These are phyloP conservation scores for Dendrothele bispora DNA, from an alignment of 768 basidiomycete genomes.

Conservation along the genomic window DNA sequence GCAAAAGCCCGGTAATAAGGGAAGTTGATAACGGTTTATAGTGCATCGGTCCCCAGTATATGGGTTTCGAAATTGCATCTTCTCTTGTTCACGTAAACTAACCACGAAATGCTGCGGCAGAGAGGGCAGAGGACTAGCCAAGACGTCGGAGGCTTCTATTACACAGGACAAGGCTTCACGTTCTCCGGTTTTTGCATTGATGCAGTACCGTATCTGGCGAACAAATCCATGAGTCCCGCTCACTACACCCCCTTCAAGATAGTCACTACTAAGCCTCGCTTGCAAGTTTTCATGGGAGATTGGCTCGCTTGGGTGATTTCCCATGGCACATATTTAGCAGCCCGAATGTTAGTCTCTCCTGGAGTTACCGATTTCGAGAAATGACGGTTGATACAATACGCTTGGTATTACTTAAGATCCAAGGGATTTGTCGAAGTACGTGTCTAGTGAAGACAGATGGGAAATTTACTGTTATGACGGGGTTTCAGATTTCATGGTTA, in stretches of 20 bases:
- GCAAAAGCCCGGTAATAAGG: slow-evolving; percentile 23
- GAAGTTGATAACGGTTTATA: slow-evolving; percentile 23
- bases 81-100: not conserved
- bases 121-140: not conserved
- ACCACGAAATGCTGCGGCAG: not conserved
- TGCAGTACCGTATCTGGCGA: slow-evolving; percentile 11
- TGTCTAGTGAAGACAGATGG: too few species aligned
- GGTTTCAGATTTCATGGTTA: too few species aligned
- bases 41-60: not conserved
- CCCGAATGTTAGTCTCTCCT: too few species aligned
- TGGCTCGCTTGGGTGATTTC: too few species aligned
- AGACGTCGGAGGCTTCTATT: not conserved
- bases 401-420: too few species aligned
- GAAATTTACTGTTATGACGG: too few species aligned
- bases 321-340: too few species aligned
- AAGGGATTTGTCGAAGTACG: too few species aligned
- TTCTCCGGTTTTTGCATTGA: slow-evolving; percentile 10
- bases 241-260: slow-evolving; percentile 22
- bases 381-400: too few species aligned
- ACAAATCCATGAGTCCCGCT: slow-evolving; percentile 20
- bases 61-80: not conserved
- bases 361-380: too few species aligned
- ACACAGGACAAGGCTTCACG: slow-evolving; percentile 13
- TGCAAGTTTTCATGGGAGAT: too few species aligned
- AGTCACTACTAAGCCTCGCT: too few species aligned